Conservation (phyloP, 805 yeast species). For the Dipodascus albidus region DNA sequence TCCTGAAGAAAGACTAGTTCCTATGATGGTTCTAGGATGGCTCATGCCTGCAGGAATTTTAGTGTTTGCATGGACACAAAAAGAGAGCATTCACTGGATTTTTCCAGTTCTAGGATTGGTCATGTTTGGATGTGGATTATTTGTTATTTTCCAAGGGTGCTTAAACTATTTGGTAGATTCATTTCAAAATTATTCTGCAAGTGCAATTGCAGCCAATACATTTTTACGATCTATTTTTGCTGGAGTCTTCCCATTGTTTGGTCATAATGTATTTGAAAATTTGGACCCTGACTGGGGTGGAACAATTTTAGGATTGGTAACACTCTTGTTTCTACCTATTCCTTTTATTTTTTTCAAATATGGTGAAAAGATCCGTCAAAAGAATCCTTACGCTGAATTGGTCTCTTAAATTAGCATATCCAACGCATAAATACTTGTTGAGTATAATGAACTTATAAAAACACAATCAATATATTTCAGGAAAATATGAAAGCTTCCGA, state of each 20-base stretch:
- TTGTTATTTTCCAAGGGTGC: constrained; percentile 47
- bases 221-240: constrained; percentile 48
- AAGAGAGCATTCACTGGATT: constrained; percentile 34
- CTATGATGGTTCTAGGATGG: constrained; percentile 34
- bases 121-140: constrained; percentile 40
- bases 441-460: too few relatives aligned
- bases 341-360: constrained; percentile 42
- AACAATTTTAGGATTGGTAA: constrained; percentile 39
- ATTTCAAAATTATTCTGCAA: constrained; percentile 45
- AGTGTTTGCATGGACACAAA: constrained; percentile 53
- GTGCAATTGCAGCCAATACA: constrained; percentile 55
- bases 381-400: too few relatives aligned
- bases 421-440: too few relatives aligned
- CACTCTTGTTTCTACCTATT: constrained; percentile 40
- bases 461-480: too few relatives aligned
- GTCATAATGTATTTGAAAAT: constrained; percentile 41
- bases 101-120: constrained; percentile 46
- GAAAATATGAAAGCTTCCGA: too few relatives aligned
- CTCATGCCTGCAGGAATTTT: constrained; percentile 45
- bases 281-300: constrained; percentile 45
- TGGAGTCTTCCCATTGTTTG: constrained; percentile 51
- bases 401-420: too few relatives aligned
- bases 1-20: constrained; percentile 46
- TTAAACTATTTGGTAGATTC: constrained; percentile 52
- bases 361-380: too few relatives aligned